Percentiles rank a stretch among this genome's conserved stretches.
Conservation (phyloP, 768 basidiomycete genomes). For the Leccinum pellstonianum region DNA sequence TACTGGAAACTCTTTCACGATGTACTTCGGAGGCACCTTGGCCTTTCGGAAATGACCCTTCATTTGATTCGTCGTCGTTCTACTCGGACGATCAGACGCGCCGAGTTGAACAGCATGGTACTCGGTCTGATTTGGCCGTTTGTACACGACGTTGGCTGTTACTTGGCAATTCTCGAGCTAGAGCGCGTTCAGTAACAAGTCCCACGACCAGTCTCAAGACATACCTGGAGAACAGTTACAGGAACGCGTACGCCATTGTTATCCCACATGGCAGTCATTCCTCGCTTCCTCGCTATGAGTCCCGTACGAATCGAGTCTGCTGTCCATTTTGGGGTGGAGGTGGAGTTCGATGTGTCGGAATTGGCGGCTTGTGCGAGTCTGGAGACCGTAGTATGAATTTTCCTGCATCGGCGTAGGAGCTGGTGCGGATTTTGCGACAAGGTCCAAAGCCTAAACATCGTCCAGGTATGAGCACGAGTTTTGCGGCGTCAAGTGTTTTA, state of each 20-base stretch:
- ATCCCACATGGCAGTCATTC: slow-evolving; percentile 94
- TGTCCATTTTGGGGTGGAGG: slow-evolving; percentile 64
- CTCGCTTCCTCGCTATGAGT: slow-evolving; percentile 90
- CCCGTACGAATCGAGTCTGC: slow-evolving; percentile 87
- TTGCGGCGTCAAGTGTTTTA: not conserved
- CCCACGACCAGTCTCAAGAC: slow-evolving; percentile 18
- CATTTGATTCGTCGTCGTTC: slow-evolving; percentile 76
- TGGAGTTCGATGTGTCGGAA: slow-evolving; percentile 19
- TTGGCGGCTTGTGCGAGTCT: slow-evolving; percentile 29
- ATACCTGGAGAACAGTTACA: slow-evolving; percentile 91
- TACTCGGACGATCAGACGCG: slow-evolving; percentile 69
- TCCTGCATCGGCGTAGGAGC: slow-evolving; percentile 35
- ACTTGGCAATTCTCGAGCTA: slow-evolving; percentile 90
- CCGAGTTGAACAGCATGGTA: slow-evolving; percentile 96
- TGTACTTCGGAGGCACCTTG: slow-evolving; percentile 75
- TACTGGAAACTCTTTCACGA: slow-evolving; percentile 86
- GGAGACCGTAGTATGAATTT: slow-evolving; percentile 44
- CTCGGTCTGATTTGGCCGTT: slow-evolving; percentile 62
- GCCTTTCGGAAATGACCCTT: slow-evolving; percentile 88
- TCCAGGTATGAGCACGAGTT: slow-evolving; percentile 17
- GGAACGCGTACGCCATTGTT: slow-evolving; percentile 84
- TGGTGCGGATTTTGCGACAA: slow-evolving; percentile 39
- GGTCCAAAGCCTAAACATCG: slow-evolving; percentile 56
- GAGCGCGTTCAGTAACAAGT: slow-evolving; percentile 13
- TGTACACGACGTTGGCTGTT: slow-evolving; percentile 69